These are phyloP conservation scores for Geotrichum candidum DNA, from an alignment of 1,139 yeast species.

Conservation along the genomic window DNA sequence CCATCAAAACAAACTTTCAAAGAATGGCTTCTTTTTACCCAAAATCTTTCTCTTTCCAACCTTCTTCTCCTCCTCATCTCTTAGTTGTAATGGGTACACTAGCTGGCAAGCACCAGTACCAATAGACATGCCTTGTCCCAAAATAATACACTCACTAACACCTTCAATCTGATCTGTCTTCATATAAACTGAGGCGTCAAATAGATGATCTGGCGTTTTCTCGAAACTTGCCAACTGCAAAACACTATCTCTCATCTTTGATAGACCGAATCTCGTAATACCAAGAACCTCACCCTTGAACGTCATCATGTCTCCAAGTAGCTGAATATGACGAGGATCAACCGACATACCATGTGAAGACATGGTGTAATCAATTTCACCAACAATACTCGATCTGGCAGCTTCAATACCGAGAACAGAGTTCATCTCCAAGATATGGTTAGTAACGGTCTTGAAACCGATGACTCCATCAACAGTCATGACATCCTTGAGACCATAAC, in stretches of 20 bases:
- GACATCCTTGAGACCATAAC: conserved; percentile 91
- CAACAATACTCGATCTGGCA: conserved; percentile 85
- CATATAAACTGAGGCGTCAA: conserved; percentile 97
- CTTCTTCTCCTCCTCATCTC: conserved; percentile 16
- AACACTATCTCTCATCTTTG: conserved; percentile 98
- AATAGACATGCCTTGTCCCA: conserved; percentile 95
- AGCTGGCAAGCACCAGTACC: conserved; percentile 97
- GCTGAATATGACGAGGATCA: conserved; percentile 98
- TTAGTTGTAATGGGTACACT: conserved; percentile 32
- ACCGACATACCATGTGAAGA: conserved; percentile 99
- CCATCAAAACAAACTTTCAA: conserved; percentile 15
- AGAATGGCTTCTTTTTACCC: conserved; percentile 16
- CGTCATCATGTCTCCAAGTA: conserved; percentile 97
- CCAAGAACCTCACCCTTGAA: conserved; percentile 98
- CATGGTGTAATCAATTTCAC: conserved; percentile 96
- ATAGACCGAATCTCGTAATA: conserved; percentile 93
- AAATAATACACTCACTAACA: conserved; percentile 93
- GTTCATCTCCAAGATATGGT: conserved; percentile 86
- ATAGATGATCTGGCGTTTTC: conserved; percentile 95
- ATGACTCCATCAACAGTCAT: conserved; percentile 97
- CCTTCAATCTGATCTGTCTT: conserved; percentile 95
- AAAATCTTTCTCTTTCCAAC: conserved; percentile 15
- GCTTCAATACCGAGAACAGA: conserved; percentile 96
- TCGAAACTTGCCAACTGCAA: conserved; percentile 95
- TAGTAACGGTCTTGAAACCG: conserved; percentile 80